Base-by-base conservation (phyloP, 1,284 basidiomycete species). In the Ganoderma lucidum region DNA sequence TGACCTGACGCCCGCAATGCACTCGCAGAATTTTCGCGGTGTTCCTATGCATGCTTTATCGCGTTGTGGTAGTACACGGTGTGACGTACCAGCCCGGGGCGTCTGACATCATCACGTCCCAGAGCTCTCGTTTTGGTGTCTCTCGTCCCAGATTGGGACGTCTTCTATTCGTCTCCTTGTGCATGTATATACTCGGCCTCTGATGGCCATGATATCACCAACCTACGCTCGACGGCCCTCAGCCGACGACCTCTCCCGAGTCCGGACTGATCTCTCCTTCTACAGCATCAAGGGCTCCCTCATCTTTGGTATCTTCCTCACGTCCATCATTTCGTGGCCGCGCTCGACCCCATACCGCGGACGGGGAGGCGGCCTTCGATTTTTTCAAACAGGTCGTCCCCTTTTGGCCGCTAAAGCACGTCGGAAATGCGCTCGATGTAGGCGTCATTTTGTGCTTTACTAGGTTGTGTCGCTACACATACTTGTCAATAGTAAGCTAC, bases 261-360 rank as follows among this genome's bases (percentile, higher is more conserved):
- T 8, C 35, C 35, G 35, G 35, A 35, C 35, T 35, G 35, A 35
- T 35, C 8, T 35, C 35, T 35, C 35, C 35, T 35, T 35, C 35
- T 8, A 35, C 35, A 35, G 23, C 23, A 23, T 97, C 77, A 92
- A 92, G 75, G 95, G 95, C 65, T 92, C 94, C 6, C 91, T 96
- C 76, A 87, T 96, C 48, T 89, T 95, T 64, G 93, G 93, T 67
- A 96, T 97, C 76, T 85, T 96, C 81, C 83, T 96, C 69, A 94
- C 93, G n/a, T 90, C 94, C 14, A 89, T 96, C 79, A 90, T 96
- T 75, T 95, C 93, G 0, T 97, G 95, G 95, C 95, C 95, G 0
- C 89, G 96, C 28, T 84, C 88, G 2, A 94, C 94, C 95, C 2
- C 85, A 96, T 78, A 93, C 88, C 3, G 74, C 75, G 0, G 74